phyloP scores from a whole-genome alignment of 306 rosid genomes.

The Quercus robur region DNA sequence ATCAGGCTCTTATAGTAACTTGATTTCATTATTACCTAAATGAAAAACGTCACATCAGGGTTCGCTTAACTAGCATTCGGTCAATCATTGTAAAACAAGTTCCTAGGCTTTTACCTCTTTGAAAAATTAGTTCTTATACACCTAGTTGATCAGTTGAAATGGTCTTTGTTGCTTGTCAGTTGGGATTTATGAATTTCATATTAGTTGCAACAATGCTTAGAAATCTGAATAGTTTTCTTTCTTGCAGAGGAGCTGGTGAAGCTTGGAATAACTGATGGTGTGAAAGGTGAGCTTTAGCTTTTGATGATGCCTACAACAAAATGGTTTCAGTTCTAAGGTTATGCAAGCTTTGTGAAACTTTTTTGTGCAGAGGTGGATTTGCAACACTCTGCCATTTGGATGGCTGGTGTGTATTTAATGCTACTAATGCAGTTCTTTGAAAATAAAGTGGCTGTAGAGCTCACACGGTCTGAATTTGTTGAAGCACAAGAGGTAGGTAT shows the following conservation, averaged over 20 bases:
- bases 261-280: constrained; percentile 91
- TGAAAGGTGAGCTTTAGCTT: constrained; percentile 65
- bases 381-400: constrained; percentile 95
- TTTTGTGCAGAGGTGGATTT: constrained; percentile 77
- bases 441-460: constrained; percentile 92
- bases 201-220: constrained; percentile 15
- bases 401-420: constrained; percentile 96
- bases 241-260: constrained; percentile 79
- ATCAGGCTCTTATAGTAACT: neutral
- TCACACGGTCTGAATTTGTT: constrained; percentile 85
- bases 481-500: constrained; percentile 88
- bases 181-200: constrained; percentile 6
- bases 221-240: constrained; percentile 8
- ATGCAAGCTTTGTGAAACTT: constrained; percentile 29
- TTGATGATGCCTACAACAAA: constrained; percentile 11
- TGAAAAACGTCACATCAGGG: neutral
- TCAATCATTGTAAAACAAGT: neutral
- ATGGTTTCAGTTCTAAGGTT: constrained; percentile 13
- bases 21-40: neutral
- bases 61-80: neutral
- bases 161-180: constrained; percentile 10
- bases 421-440: constrained; percentile 92
- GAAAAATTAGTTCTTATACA: neutral
- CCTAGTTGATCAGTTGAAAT: constrained; percentile 9
- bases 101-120: neutral